Conservation (phyloP, 805 yeast species). For the Sungouiozyma ichnusensis region DNA sequence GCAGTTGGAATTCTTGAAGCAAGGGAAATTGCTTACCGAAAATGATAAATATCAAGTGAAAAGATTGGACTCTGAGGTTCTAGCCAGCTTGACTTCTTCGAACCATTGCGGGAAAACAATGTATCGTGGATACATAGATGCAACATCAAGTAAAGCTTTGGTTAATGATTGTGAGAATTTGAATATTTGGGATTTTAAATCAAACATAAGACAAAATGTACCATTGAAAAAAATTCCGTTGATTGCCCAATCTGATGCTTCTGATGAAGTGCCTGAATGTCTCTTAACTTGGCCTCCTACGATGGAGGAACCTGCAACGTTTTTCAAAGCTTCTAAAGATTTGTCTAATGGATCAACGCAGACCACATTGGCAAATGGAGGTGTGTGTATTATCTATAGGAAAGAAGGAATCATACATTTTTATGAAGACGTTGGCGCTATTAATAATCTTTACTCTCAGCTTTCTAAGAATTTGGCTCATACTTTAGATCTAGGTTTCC, state of each 20-base stretch:
- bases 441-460: conserved; percentile 21
- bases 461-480: conserved; percentile 22
- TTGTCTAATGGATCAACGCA: not conserved
- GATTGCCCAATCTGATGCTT: conserved; percentile 16
- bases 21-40: conserved; percentile 19
- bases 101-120: conserved; percentile 3
- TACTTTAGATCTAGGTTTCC: conserved; percentile 14
- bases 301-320: conserved; percentile 10
- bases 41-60: conserved; percentile 23
- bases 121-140: conserved; percentile 30
- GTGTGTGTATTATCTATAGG: conserved; percentile 56
- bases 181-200: conserved; percentile 58
- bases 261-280: conserved; percentile 16
- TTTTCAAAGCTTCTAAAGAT: not conserved
- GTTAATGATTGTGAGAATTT: conserved; percentile 41
- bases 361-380: conserved; percentile 35
- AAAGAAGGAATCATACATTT: conserved; percentile 50
- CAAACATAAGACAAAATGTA: conserved; percentile 47
- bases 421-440: conserved; percentile 57
- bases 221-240: conserved; percentile 19
- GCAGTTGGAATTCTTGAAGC: no score
- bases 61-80: conserved; percentile 14
- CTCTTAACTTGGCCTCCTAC: conserved; percentile 25
- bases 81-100: conserved; percentile 6
- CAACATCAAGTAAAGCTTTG: conserved; percentile 36